Percentiles rank a stretch among this genome's conserved stretches.
Conservation (phyloP, 2,329 filamentous ascomycete genomes). For the Colletotrichum sublineola region DNA sequence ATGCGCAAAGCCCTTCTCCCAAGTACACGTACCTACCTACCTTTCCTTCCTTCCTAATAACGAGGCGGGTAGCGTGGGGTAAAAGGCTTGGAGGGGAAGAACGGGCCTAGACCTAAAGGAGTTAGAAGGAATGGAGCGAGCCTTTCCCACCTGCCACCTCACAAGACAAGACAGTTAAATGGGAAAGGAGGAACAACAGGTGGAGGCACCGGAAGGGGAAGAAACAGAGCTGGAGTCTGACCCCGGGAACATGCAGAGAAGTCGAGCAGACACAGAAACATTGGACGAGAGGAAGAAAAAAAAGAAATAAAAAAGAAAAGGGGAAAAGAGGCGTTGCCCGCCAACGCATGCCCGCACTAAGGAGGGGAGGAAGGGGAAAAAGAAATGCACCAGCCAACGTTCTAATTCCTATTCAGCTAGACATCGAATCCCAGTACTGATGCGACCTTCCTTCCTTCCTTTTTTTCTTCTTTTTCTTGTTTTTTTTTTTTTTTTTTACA, state of each 20-base stretch:
- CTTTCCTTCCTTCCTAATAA: neutral
- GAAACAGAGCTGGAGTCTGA: neutral
- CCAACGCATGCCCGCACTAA: constrained; percentile 32
- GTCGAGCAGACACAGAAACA: neutral
- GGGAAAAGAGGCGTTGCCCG: constrained; percentile 13
- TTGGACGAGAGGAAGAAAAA: constrained; percentile 29
- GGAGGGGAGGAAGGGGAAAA: neutral
- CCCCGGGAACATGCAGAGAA: too few species aligned
- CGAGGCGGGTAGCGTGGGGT: constrained; percentile 22
- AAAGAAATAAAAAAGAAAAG: neutral
- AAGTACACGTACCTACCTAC: neutral
- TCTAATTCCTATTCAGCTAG: neutral
- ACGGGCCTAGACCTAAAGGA: constrained; percentile 18
- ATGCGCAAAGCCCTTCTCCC: neutral
- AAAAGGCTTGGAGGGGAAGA: constrained; percentile 21
- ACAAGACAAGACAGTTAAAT: constrained; percentile 15
- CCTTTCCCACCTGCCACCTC: constrained; percentile 34
- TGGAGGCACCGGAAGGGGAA: neutral
- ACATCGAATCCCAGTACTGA: constrained; percentile 1
- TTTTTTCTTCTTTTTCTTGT: neutral
- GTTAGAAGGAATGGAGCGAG: constrained; percentile 17
- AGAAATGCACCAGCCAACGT: constrained; percentile 5
- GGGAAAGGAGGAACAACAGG: neutral
- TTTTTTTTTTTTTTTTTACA: neutral
- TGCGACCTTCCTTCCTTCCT: neutral